Evolutionary conservation across 2,329 filamentous ascomycete species (phyloP), one percentile per base, ranked within the genome.

Genomic region (Exophiala sp.): DNA sequence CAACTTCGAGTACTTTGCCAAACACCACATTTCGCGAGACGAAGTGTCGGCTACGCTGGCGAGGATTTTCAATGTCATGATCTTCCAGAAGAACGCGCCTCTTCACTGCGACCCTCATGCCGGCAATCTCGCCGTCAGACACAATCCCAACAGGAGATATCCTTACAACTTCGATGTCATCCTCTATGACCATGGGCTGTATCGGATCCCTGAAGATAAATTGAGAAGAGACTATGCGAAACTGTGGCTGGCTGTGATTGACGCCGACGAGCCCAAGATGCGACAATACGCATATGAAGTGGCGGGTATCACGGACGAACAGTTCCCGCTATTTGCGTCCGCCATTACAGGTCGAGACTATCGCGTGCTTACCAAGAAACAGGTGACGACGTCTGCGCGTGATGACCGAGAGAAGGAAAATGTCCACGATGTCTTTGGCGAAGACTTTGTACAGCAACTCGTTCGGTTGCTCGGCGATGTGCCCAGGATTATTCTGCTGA

Each of bases 61-160:
- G 0, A 85, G 86, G 55, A 90, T 99, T 55, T 99, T 99, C 80
- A 99, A 99, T 76, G 91, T 97, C 69, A 99, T 99, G 94, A 96
- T 99, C 63, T 99, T 99, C 62, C 91, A 92, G 45, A 82, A 86
- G 48, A 81, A 86, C 55, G 92, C 92, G 0, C 91, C 94, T 0
- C 75, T 99, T 36, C 94, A 99, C 74, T 99, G 94, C 72, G 94
- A 99, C 68, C 94, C 94, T 0, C 94, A 99, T 67, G 94, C 91
- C 44, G 94, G 94, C 42, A 99, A 99, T 67, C 87, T 99, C 51
- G 91, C 94, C 18, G 90, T 99, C 57, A 85, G 91, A 39, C 85
- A 89, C 69, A 94, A 92, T 66, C 69, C 78, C 3, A 72, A 70
- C 12, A 78, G 81, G 34, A 75, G 79, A 36, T 75, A 77, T 54